Evolutionary conservation across 208 protist species (phyloP), one percentile per base, ranked within the genome.

Genomic region (Dictyostelium gargantuum): DNA sequence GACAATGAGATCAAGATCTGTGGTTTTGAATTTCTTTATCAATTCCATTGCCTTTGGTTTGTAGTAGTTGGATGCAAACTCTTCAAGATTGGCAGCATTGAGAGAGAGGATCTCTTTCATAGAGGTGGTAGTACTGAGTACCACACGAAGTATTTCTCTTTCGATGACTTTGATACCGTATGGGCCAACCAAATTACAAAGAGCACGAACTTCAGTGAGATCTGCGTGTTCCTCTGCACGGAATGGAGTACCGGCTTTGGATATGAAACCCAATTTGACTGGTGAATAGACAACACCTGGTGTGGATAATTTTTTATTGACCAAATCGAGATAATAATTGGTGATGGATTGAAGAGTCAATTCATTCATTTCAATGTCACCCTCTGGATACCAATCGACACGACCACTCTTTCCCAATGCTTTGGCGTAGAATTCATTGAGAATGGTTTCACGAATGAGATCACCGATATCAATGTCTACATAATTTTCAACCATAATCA

Each of bases 101-200:
- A 63, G 4, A 0, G 42, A 35, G 29, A 93, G 58, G 1, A 86
- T 68, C 0, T 82, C 81, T 48, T 91, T 91, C 38, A 94, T 72
- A 15, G 52, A 23, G 0, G 8, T n/a, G 13, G 40, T 44, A 0
- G 72, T 52, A 0, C 38, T 46, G 1, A 77, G 68, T 11, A 91
- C 40, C 26, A 75, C 73, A 42, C 80, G 40, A 8, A 93, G 52
- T 1, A 93, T 50, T 63, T 91, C 80, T 29, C 91, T 44, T 17
- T 91, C 91, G 10, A 94, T 44, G 0, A 91, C 21, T 54, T 91
- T 94, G 23, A 94, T 58, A 68, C 91, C 91, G 35, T 94, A 94
- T 58, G 91, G 91, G 35, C 91, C 91, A 26, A 91, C 73, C 15
- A 94, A 38, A 46, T 77, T 58, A 19, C 46, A 76, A 2, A 94